Percentiles rank a stretch among this genome's conserved stretches.
These are phyloP conservation scores for Tuber microsphaerosporum DNA, from an alignment of 495 filamentous ascomycete genomes.

Conservation along the genomic window DNA sequence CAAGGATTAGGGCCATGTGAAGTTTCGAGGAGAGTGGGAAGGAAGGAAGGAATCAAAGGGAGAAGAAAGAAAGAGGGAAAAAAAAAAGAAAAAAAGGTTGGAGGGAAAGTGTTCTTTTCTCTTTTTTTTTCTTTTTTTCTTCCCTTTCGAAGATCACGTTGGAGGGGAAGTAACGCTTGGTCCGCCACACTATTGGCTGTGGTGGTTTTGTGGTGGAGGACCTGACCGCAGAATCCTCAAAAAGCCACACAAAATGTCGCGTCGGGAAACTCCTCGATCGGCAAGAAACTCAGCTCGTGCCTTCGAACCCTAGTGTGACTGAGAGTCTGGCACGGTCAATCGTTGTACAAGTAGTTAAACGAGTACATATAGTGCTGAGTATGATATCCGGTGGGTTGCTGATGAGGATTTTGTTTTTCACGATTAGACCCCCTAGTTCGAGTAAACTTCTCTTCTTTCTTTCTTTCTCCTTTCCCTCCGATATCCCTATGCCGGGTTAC, in stretches of 20 bases:
- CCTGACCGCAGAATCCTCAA: conserved; percentile 4
- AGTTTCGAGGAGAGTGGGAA: conserved; percentile 1
- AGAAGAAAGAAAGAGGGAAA: not conserved
- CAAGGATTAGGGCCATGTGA: not conserved
- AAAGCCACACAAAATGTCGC: conserved; percentile 21
- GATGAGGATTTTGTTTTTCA: not conserved
- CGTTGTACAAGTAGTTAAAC: not conserved
- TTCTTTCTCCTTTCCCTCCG: not conserved
- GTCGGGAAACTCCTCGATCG: conserved; percentile 16
- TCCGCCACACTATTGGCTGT: conserved; percentile 15
- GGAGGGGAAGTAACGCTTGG: conserved; percentile 19
- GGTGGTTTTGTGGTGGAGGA: not conserved
- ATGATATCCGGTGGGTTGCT: not conserved
- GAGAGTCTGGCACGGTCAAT: not conserved
- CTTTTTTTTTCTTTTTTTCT: not conserved
- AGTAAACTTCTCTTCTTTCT: not conserved
- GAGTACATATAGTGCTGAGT: not conserved
- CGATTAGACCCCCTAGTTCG: not conserved
- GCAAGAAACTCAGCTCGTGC: too few species aligned
- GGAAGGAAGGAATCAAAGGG: too few species aligned
- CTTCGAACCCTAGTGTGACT: too few species aligned
- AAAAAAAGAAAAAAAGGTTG: not conserved
- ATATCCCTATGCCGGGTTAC: conserved; percentile 6
- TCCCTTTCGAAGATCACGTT: conserved; percentile 12
- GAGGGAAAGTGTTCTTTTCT: too few species aligned